Evolutionary conservation across 2,329 filamentous ascomycete genomes (phyloP), one percentile per base, ranked within the genome.

Genomic region (Parasarocladium wereldwijsianum): DNA sequence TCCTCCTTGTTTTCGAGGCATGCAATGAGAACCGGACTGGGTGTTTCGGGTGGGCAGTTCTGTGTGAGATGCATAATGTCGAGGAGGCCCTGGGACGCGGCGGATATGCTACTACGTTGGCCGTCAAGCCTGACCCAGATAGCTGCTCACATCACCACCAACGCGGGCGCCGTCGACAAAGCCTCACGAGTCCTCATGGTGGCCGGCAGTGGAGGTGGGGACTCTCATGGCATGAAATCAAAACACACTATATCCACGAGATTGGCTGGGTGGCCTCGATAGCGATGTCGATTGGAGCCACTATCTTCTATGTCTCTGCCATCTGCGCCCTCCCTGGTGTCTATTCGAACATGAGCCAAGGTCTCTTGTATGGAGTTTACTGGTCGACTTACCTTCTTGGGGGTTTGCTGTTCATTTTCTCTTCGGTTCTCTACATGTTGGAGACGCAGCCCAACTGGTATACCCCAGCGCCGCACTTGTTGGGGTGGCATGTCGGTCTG

Each of bases 401-500:
- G n/a, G 72, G 72, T 3, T 42, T 47, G 1, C 64, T 70, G 4
- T 78, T 78, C 47, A 62, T 76, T 35, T 39, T 73, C 17, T 71
- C 57, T 4, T 56, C 60, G 13, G 42, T 54, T 3, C 48, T 78
- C 3, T 76, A 75, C 46, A 75, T 76, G 58, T 43, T 77, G 11
- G 74, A 78, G 47, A 75, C 69, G 2, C 72, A 78, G 46, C 42
- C 56, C 17, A 62, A 58, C 34, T 79, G 73, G 72, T 76, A 66
- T 39, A 49, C 54, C 8, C 72, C 73, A 0, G 65, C 68, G 1
- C 55, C 54, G 3, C 41, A 44, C 9, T 52, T 67, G 2, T 54
- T 78, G 3, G 73, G 73, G 3, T 78, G 72, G 74, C 70, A 76
- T 46, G 63, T 78, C 36, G 72, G 70, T 1, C 45, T 63, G 7